A percentile compares a stretch with the other conserved stretches of the same genome.
Conservation (phyloP, 352 stramenopile species). For the Globisporangium paroecandrum region DNA sequence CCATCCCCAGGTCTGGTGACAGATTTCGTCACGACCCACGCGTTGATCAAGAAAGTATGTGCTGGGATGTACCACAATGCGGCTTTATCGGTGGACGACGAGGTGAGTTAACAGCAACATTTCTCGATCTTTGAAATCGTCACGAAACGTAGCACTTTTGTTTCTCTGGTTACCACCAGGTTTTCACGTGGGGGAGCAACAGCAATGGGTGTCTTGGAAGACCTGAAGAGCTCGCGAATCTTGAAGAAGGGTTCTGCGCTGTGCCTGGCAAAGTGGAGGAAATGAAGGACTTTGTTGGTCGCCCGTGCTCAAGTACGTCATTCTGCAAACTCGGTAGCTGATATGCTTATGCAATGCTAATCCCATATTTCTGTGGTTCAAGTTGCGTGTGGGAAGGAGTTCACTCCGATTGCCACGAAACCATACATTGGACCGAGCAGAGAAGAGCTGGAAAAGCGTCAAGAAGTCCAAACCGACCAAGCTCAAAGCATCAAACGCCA, state of each 20-base stretch:
- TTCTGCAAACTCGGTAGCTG: not conserved
- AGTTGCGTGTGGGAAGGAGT: constrained; percentile 91
- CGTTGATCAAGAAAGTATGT: constrained; percentile 82
- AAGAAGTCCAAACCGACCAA: constrained; percentile 38
- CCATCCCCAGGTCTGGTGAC: constrained; percentile 68
- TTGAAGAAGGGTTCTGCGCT: constrained; percentile 80
- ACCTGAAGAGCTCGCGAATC: constrained; percentile 55
- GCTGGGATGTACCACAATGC: constrained; percentile 91
- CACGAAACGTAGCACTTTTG: not conserved
- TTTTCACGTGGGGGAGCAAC: constrained; percentile 94
- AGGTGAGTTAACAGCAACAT: constrained; percentile 32
- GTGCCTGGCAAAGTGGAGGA: constrained; percentile 74
- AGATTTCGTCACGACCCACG: constrained; percentile 76
- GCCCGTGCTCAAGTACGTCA: constrained; percentile 61
- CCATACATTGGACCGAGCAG: constrained; percentile 88
- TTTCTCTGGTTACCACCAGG: constrained; percentile 19
- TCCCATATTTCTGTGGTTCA: not conserved
- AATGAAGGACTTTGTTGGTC: constrained; percentile 64
- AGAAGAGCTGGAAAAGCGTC: constrained; percentile 54
- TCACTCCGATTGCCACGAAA: constrained; percentile 90
- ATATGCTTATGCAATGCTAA: not conserved
- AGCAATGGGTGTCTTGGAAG: constrained; percentile 86
- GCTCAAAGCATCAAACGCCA: constrained; percentile 46
- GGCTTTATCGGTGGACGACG: constrained; percentile 86
- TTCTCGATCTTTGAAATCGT: not conserved